Base-by-base conservation (phyloP, 2,329 filamentous ascomycete species). In the Arachnomyces sp. region DNA sequence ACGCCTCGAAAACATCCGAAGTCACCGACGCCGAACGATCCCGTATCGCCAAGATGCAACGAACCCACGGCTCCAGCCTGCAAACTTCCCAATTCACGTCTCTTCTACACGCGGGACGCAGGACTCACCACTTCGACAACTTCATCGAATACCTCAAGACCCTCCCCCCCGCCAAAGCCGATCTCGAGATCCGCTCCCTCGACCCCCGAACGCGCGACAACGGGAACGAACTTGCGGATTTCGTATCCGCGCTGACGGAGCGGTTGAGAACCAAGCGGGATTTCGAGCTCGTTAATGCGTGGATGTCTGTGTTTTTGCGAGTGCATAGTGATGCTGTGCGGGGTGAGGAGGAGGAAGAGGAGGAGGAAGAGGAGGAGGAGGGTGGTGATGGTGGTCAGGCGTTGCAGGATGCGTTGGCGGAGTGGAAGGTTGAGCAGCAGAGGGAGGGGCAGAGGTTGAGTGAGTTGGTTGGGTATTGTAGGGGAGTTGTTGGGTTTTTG, bases 251-350 rank as follows among this genome's bases (percentile, higher is more conserved):
- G 1, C 65, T 98, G 41, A 93, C 86, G 0, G 72, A 69, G 39
- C 74, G 84, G 9, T 68, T 96, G 38, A 65, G 69, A 32, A 70
- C 77, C 37, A 79, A 82, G 48, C 77, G 77, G 35, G 92, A 96
- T 61, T 98, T 94, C 62, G 92, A 98, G 65, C 73, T 98, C 30
- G 84, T 87, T 12, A 89, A 96, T 63, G 87, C 88, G 0, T 98
- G 92, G 90, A 96, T 98, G 88, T 82, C 84, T 2, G 90, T 96
- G 1, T 94, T 96, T 55, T 60, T 98, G 44, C 77, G 82, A 35
- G 68, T 95, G 31, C 90, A 96, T 62, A 74, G 73, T 5, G 80
- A 82, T 45, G 65, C 73, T 12, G 66, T 84, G 11, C 34, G 30
- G 4, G 36, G 43, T 7, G 39, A 43, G 5, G 47, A 46, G 16